Evolutionary conservation across 2,329 filamentous ascomycete genomes (phyloP), one percentile per base, ranked within the genome.

Genomic region (Elsinoe fawcettii): DNA sequence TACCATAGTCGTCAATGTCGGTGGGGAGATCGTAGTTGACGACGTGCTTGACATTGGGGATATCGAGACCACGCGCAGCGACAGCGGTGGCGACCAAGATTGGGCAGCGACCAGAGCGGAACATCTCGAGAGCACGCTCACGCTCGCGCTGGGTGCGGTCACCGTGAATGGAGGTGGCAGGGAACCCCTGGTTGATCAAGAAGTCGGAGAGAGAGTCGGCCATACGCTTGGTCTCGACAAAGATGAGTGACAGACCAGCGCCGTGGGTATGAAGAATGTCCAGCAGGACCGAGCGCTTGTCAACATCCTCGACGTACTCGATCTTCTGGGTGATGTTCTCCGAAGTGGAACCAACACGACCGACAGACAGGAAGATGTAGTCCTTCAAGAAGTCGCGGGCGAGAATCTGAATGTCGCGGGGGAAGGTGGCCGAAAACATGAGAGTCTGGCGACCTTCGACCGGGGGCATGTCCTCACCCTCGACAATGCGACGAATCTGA

Each of bases 381-480:
- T 99, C 93, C 80, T 95, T 96, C 71, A 99, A 79, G 83, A 99
- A 99, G 73, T 99, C 93, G 69, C 93, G 87, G 60, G 93, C 93
- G 60, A 99, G 87, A 88, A 97, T 95, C 81, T 99, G 93, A 59
- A 99, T 99, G 73, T 99, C 93, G 66, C 92, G 90, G 60, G 93
- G 93, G 83, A 99, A 99, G 61, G 93, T 99, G 73, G 93, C 93
- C 39, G 93, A 99, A 74, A 99, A 99, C 93, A 99, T 99, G 80
- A 99, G 92, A 57, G 93, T 99, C 77, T 99, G 93, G 70, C 93
- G 91, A 66, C 81, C 78, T 64, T 84, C 77, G 60, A 92, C 88
- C 55, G 75, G 74, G 58, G 93, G 93, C 93, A 99, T 99, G 68
- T 99, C 93, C 77, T 97, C 93, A 60, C 90, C 90, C 76, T 97